phyloP scores from a whole-genome alignment of 2,329 filamentous ascomycete species.

The Penicillium sp. region DNA sequence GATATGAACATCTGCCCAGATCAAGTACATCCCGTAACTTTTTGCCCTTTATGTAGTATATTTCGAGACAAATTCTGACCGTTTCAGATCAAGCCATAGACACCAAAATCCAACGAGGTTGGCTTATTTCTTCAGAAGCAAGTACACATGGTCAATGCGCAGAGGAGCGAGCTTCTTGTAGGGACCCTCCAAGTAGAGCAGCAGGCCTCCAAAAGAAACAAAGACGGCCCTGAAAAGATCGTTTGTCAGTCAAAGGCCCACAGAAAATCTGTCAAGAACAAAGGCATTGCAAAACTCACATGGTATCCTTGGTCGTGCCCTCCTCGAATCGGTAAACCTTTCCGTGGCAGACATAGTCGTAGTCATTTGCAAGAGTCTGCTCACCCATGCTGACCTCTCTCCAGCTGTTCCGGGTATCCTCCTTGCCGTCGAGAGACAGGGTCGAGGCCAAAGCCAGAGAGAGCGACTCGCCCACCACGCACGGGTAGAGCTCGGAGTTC shows the following conservation, averaged over 20 bases:
- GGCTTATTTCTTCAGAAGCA: slow-evolving; percentile 82
- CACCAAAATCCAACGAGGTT: slow-evolving; percentile 4
- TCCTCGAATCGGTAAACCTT: slow-evolving; percentile 55
- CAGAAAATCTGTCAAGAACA: neutral
- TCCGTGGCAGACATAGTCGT: slow-evolving; percentile 53
- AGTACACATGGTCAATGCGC: slow-evolving; percentile 89
- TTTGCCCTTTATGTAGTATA: slow-evolving; percentile 12
- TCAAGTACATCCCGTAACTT: slow-evolving; percentile 21
- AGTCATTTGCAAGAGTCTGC: slow-evolving; percentile 54
- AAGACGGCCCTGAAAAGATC: slow-evolving; percentile 73
- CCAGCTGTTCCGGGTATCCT: slow-evolving; percentile 72
- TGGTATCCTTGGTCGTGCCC: slow-evolving; percentile 68
- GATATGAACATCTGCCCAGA: slow-evolving; percentile 18
- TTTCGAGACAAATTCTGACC: slow-evolving; percentile 2
- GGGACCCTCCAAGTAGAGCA: slow-evolving; percentile 88
- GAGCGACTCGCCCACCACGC: slow-evolving; percentile 69
- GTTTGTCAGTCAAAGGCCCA: slow-evolving; percentile 1
- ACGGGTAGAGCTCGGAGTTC: slow-evolving; percentile 88
- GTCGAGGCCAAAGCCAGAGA: slow-evolving; percentile 82
- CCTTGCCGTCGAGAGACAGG: slow-evolving; percentile 82
- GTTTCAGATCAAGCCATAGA: slow-evolving; percentile 5
- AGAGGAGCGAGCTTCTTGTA: slow-evolving; percentile 93
- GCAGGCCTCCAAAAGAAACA: slow-evolving; percentile 85
- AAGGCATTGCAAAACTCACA: slow-evolving; percentile 59
- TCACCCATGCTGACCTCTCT: slow-evolving; percentile 64